A percentile compares a stretch with the other conserved stretches of the same genome.
phyloP scores from a whole-genome alignment of 2,329 filamentous ascomycete species.

The Sclerotinia spermophila region DNA sequence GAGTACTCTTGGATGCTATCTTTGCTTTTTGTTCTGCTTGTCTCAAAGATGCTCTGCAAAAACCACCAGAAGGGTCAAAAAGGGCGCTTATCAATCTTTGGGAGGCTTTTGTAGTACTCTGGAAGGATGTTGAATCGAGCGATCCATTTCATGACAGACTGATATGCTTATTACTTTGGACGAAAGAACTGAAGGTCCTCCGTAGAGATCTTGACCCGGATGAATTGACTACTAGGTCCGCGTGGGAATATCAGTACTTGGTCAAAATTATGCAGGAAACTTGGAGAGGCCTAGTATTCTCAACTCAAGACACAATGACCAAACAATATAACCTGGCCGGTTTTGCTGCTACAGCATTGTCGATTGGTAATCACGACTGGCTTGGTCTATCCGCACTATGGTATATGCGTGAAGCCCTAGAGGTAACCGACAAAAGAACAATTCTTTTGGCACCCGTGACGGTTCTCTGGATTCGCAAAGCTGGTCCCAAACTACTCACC shows the following conservation, averaged over 20 bases:
- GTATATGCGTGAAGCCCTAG: not conserved
- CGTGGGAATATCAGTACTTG: not conserved
- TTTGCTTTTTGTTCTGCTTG: not conserved
- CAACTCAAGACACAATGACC: not conserved
- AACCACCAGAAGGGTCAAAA: not conserved
- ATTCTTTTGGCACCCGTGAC: not conserved
- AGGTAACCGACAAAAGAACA: not conserved
- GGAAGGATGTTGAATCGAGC: not conserved
- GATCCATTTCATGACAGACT: conserved; percentile 6
- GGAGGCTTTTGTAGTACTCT: not conserved
- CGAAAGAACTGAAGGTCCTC: not conserved
- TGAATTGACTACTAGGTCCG: not conserved
- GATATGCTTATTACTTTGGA: conserved; percentile 4
- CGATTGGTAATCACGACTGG: not conserved
- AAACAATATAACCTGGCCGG: not conserved
- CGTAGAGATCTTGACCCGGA: not conserved
- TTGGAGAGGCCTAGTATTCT: not conserved
- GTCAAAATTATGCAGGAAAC: not conserved
- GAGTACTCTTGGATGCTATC: not conserved
- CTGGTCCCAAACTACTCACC: not conserved
- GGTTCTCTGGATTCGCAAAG: not conserved
- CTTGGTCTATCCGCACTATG: not conserved
- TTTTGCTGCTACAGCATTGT: not conserved
- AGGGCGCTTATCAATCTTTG: not conserved
- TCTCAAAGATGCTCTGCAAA: not conserved